phyloP scores from a whole-genome alignment of 441 rosid species.

The Francoa sonchifolia region DNA sequence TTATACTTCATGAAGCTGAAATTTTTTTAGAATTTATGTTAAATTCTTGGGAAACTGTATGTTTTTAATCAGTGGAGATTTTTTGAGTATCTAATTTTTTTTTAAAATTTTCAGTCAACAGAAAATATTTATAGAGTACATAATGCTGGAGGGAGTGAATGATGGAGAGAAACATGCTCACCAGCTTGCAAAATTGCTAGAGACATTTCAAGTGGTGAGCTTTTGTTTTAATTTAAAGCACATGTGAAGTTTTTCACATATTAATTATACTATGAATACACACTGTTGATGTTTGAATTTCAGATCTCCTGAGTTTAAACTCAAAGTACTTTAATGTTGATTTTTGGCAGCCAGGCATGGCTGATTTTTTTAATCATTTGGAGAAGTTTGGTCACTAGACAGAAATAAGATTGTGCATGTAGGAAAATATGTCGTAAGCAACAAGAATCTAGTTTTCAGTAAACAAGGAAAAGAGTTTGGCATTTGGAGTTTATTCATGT shows the following conservation, averaged over 20 bases:
- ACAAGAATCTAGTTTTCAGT: too few species aligned
- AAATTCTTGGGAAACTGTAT: too few species aligned
- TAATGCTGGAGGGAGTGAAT: constrained; percentile 90
- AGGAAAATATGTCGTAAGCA: too few species aligned
- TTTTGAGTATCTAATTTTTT: constrained; percentile 1
- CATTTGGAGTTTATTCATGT: too few species aligned
- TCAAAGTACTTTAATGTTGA: too few species aligned
- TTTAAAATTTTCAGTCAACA: constrained; percentile 42
- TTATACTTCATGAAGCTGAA: constrained; percentile 6
- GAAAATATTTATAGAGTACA: constrained; percentile 80
- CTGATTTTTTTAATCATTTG: too few species aligned
- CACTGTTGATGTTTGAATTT: too few species aligned
- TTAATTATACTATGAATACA: neutral
- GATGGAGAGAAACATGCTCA: constrained; percentile 79
- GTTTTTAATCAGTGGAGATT: neutral
- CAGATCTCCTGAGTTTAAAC: too few species aligned
- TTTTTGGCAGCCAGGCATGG: too few species aligned
- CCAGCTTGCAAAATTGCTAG: constrained; percentile 61
- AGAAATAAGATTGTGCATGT: too few species aligned
- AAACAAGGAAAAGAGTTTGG: too few species aligned
- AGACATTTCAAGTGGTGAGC: constrained; percentile 77
- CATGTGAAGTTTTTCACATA: neutral
- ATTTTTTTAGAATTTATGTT: neutral
- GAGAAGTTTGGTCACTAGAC: too few species aligned
- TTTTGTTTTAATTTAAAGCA: neutral